Base-by-base conservation (phyloP, 208 protist genomes). In the Acanthamoeba castellanii region DNA sequence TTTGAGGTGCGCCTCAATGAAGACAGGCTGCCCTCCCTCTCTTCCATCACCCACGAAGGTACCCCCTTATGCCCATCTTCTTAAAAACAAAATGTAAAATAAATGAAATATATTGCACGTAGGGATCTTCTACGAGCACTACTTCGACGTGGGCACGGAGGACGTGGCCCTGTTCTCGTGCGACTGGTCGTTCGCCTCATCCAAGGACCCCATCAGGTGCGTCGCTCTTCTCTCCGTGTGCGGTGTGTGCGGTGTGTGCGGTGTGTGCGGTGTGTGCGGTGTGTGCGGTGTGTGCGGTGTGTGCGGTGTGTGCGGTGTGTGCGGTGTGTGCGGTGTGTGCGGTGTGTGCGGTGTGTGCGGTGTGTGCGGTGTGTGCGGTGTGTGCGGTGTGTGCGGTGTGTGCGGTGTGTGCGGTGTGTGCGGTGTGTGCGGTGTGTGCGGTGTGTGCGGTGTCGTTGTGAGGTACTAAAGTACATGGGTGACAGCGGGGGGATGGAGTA, bases 101-200 rank as follows among this genome's bases (percentile, higher is more conserved):
- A 42, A 42, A 3, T 3, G 3, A 42, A 42, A 42, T 42, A 42
- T 0, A 57, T 18, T 0, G 22, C 59, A 30, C 25, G 13, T 1
- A 37, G 66, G 66, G 5, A 30, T 72, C 66, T 72, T 72, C 66
- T 72, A 72, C 66, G 30, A 72, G 66, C 66, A 72, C 66, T 72
- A 72, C 66, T 72, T 72, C 7, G 66, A 72, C 66, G 66, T 72
- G 66, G 66, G 66, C 3, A 30, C 25, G 0, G 66, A 72, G 14
- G 30, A 72, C n/a, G 66, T 42, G 20, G 66, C 27, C 11, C n/a
- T 72, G 16, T 72, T 72, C 30, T 72, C 66, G 11, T 72, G 66
- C 66, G 66, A 72, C 30, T 72, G 66, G 66, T 72, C 66, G 11
- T 72, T 72, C 16, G 66, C 66, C 13, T 30, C 66, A 20, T 72